These are phyloP conservation scores for Aegilops tauschii DNA, from an alignment of 176 grass and related monocot genomes.

Conservation along the genomic window DNA sequence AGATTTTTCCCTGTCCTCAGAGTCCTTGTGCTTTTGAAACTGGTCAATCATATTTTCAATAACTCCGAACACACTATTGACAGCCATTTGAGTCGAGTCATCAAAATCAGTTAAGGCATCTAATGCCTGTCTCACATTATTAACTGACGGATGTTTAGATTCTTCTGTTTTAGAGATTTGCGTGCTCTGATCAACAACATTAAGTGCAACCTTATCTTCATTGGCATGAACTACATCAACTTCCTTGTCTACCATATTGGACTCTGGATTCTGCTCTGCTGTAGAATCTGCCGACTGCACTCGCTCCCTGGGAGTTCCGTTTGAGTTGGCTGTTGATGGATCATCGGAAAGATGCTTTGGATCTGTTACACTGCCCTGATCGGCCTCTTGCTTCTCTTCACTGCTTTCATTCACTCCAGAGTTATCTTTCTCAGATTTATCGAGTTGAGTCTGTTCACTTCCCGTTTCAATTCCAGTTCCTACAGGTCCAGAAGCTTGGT, in stretches of 20 bases:
- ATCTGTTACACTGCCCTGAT: slow-evolving; percentile 20
- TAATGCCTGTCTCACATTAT: slow-evolving; percentile 73
- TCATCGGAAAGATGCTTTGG: slow-evolving; percentile 46
- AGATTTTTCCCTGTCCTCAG: slow-evolving; percentile 36
- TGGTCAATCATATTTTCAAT: slow-evolving; percentile 91
- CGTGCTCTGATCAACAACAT: slow-evolving; percentile 45
- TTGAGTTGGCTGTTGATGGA: slow-evolving; percentile 38
- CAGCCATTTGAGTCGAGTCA: slow-evolving; percentile 96
- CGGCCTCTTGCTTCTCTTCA: slow-evolving; percentile 29
- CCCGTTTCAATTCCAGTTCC: slow-evolving; percentile 39
- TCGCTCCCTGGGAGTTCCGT: slow-evolving; percentile 21
- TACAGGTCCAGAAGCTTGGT: slow-evolving; percentile 40
- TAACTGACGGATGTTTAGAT: slow-evolving; percentile 51
- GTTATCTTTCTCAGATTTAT: slow-evolving; percentile 41
- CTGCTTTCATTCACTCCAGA: slow-evolving; percentile 29
- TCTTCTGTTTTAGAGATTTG: slow-evolving; percentile 56
- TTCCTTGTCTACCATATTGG: slow-evolving; percentile 38
- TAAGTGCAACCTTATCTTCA: slow-evolving; percentile 49
- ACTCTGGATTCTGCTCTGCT: slow-evolving; percentile 36
- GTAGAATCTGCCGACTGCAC: slow-evolving; percentile 34
- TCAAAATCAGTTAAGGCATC: slow-evolving; percentile 97
- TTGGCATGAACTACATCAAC: slow-evolving; percentile 32
- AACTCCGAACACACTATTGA: slow-evolving; percentile 94
- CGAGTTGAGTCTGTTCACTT: slow-evolving; percentile 36
- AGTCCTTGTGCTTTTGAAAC: slow-evolving; percentile 60